A percentile compares a stretch with the other conserved stretches of the same genome.
phyloP scores from a whole-genome alignment of 1,139 yeast species.

The Geotrichum europaeum region DNA sequence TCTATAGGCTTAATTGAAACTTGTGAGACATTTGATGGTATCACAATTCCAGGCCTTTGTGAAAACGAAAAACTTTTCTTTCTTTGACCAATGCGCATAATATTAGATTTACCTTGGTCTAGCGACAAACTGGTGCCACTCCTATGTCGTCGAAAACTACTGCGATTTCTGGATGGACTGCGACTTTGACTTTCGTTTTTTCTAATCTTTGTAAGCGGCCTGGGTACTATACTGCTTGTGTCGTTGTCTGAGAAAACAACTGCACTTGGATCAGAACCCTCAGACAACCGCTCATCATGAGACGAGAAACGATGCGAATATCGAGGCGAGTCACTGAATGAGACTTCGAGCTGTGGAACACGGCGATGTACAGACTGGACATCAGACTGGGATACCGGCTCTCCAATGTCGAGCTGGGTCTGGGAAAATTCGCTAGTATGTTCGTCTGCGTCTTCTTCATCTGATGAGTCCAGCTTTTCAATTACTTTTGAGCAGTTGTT shows the following conservation, averaged over 20 bases:
- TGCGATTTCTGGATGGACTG: constrained; percentile 13
- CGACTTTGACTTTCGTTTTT: constrained; percentile 12
- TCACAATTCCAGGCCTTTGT: constrained; percentile 10
- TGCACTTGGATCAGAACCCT: constrained; percentile 1
- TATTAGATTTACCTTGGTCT: constrained; percentile 22
- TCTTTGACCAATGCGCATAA: constrained; percentile 27
- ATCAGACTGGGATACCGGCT: constrained; percentile 6
- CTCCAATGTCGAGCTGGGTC: constrained; percentile 7
- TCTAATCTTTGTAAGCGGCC: constrained; percentile 5
- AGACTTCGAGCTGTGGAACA: constrained; percentile 20
- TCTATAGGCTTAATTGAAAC: constrained; percentile 23
- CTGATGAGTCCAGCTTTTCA: constrained; percentile 34
- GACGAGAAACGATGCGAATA: background rate
- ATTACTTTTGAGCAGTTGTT: constrained; percentile 63
- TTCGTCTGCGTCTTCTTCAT: constrained; percentile 19
- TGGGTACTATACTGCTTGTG: constrained; percentile 10
- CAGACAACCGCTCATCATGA: constrained; percentile 10
- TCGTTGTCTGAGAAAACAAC: constrained; percentile 13
- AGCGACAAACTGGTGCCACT: constrained; percentile 25
- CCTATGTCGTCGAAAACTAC: constrained; percentile 23
- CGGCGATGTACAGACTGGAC: constrained; percentile 5
- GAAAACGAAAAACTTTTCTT: constrained; percentile 23
- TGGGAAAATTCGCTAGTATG: constrained; percentile 13
- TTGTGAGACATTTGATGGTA: constrained; percentile 13
- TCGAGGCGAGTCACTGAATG: constrained; percentile 20